phyloP scores from a whole-genome alignment of 129 eudicot genomes.

The Logfia minima region DNA sequence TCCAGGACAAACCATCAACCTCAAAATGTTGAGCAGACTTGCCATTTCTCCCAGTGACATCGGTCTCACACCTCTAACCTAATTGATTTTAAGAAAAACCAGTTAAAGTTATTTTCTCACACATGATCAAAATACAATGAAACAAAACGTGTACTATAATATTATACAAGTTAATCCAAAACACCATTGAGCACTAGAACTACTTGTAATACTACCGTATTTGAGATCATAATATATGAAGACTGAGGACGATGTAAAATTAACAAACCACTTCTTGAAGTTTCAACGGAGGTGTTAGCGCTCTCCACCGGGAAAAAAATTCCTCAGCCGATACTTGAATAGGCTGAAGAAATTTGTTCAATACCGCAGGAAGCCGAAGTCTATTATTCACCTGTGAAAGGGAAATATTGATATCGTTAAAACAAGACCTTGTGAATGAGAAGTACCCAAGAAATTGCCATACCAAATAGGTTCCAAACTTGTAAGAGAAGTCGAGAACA shows the following conservation, averaged over 20 bases:
- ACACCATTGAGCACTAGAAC: not conserved
- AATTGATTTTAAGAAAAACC: conserved; percentile 26
- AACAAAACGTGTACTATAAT: not conserved
- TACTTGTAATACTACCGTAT: not conserved
- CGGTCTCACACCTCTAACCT: conserved; percentile 97
- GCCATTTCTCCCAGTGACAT: conserved; percentile 92
- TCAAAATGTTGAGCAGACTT: conserved; percentile 65
- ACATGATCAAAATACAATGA: conserved; percentile 1
- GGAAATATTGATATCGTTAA: conserved; percentile 5
- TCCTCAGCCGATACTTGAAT: conserved; percentile 76
- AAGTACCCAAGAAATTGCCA: not conserved
- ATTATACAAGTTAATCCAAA: conserved; percentile 15
- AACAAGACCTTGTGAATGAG: conserved; percentile 8
- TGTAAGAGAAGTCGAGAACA: conserved; percentile 95
- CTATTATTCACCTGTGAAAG: conserved; percentile 65
- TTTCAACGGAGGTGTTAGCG: conserved; percentile 91
- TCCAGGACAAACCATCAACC: conserved; percentile 77
- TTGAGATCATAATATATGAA: not conserved
- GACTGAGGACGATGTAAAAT: not conserved
- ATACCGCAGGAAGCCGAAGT: conserved; percentile 88
- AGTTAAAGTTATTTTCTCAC: conserved; percentile 9
- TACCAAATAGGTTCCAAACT: conserved; percentile 71
- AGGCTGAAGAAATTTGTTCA: conserved; percentile 92
- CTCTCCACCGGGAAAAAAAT: conserved; percentile 96
- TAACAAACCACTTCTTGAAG: conserved; percentile 97